phyloP scores from a whole-genome alignment of 1,139 yeast species.

The Yamadazyma atlantica region DNA sequence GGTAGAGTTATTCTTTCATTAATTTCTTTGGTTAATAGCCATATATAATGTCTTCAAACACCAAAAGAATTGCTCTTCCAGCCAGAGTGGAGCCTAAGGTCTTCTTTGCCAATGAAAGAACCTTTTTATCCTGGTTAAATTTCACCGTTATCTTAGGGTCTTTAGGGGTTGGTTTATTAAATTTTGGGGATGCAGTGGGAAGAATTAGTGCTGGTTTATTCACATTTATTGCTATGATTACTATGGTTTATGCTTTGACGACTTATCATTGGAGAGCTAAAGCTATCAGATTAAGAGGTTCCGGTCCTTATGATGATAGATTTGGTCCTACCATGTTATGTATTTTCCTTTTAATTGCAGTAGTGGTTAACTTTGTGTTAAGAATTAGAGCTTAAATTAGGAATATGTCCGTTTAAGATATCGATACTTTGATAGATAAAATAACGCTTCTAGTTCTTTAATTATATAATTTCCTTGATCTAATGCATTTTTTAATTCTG shows the following conservation, averaged over 20 bases:
- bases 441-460: constrained; percentile 35
- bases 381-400: constrained; percentile 60
- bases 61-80: constrained; percentile 92
- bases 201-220: constrained; percentile 91
- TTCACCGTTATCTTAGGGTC: constrained; percentile 97
- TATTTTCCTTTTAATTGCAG: constrained; percentile 87
- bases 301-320: constrained; percentile 98
- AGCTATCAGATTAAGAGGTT: constrained; percentile 94
- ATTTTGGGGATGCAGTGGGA: constrained; percentile 94
- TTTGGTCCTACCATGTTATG: constrained; percentile 99
- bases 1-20: background rate
- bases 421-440: constrained; percentile 31
- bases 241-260: constrained; percentile 91
- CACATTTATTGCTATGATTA: constrained; percentile 93
- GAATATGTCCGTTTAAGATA: constrained; percentile 29
- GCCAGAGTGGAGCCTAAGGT: constrained; percentile 98
- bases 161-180: constrained; percentile 89
- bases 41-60: constrained; percentile 11
- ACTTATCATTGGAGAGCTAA: constrained; percentile 99
- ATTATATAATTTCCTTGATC: constrained; percentile 31
- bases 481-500: constrained; percentile 26
- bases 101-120: constrained; percentile 97
- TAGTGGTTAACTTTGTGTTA: constrained; percentile 83
- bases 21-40: too few species aligned
- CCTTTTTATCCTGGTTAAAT: constrained; percentile 95